These are phyloP conservation scores for Populus davidiana DNA, from an alignment of 345 rosid genomes.

Conservation along the genomic window DNA sequence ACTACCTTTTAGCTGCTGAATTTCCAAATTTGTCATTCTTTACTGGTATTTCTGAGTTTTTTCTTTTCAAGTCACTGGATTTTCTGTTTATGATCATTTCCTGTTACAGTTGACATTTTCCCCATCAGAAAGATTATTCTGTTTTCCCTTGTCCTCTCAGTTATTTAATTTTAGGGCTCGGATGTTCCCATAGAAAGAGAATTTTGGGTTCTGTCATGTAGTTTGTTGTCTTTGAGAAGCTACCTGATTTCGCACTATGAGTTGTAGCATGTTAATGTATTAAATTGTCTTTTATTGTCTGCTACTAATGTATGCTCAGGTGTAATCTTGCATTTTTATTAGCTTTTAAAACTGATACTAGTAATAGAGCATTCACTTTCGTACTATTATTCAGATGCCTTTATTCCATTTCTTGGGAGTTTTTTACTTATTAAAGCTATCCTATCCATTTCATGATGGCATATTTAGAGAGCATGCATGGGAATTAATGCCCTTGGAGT, in stretches of 20 bases:
- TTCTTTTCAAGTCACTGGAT: neutral
- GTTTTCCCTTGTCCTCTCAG: neutral
- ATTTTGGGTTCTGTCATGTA: neutral
- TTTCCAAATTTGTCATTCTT: neutral
- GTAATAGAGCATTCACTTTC: neutral
- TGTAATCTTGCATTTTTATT: neutral
- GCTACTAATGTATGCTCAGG: neutral
- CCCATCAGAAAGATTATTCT: neutral
- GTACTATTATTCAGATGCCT: slow-evolving; percentile 4
- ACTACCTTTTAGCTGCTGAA: neutral
- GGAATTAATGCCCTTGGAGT: slow-evolving; percentile 29
- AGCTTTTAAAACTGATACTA: neutral
- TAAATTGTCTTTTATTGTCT: neutral
- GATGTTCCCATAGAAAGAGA: no score
- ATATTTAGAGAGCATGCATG: slow-evolving; percentile 29
- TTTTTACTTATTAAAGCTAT: slow-evolving; percentile 13
- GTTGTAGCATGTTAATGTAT: neutral
- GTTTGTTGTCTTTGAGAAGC: neutral
- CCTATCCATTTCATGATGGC: slow-evolving; percentile 37
- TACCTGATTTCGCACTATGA: neutral
- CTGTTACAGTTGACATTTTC: neutral
- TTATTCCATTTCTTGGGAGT: slow-evolving; percentile 1
- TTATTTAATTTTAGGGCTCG: neutral
- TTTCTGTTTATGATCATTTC: neutral
- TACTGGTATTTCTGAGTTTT: neutral